Percentiles rank a stretch among this genome's conserved stretches.
phyloP scores from a whole-genome alignment of 306 rosid species.

The Castanea sativa region DNA sequence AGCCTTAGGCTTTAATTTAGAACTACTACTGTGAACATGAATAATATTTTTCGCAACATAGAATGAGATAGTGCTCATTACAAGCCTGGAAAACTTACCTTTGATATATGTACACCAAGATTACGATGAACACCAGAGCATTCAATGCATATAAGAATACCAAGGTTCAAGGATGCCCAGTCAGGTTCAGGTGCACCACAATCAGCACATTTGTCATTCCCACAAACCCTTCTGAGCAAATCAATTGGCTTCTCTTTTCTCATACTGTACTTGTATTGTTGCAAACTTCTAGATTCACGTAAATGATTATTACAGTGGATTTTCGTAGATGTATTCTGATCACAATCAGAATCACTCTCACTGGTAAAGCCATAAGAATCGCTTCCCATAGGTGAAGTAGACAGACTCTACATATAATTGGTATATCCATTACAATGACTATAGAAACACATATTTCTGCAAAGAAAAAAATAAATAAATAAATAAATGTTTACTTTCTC shows the following conservation, averaged over 20 bases:
- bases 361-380: conserved; percentile 20
- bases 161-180: conserved; percentile 89
- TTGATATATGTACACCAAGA: conserved; percentile 87
- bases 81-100: conserved; percentile 47
- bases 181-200: conserved; percentile 88
- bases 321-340: conserved; percentile 30
- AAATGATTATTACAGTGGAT: conserved; percentile 12
- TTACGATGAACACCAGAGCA: conserved; percentile 89
- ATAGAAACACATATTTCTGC: conserved; percentile 14
- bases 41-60: neutral
- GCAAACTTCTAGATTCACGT: conserved; percentile 48
- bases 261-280: conserved; percentile 24
- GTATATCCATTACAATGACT: conserved; percentile 22
- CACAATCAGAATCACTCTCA: conserved; percentile 27
- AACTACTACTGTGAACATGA: neutral
- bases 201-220: conserved; percentile 86
- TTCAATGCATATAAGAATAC: conserved; percentile 77
- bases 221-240: conserved; percentile 63
- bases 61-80: neutral
- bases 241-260: conserved; percentile 64
- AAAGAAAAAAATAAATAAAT: neutral
- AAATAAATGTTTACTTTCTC: conserved; percentile 41
- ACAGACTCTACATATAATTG: conserved; percentile 47
- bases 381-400: conserved; percentile 31
- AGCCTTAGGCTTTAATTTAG: neutral